phyloP scores from a whole-genome alignment of 306 rosid species.

The Citrullus colocynthis region DNA sequence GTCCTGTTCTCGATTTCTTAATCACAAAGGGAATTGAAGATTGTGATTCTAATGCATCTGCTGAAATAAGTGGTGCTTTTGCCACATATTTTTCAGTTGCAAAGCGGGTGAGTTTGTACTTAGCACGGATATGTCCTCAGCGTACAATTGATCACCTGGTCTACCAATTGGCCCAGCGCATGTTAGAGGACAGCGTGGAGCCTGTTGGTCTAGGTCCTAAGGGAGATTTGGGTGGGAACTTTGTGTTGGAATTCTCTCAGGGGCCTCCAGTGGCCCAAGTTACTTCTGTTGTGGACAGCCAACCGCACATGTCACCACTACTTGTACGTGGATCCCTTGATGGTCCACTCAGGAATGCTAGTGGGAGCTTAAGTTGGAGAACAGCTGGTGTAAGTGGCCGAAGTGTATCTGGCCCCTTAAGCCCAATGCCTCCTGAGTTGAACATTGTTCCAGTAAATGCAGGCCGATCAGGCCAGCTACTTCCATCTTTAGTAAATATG shows the following conservation, averaged over 20 bases:
- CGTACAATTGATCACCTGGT: constrained; percentile 96
- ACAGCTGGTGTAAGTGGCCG: constrained; percentile 91
- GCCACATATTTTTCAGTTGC: constrained; percentile 99
- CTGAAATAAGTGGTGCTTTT: constrained; percentile 97
- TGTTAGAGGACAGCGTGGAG: constrained; percentile 89
- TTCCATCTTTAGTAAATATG: constrained; percentile 89
- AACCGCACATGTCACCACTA: constrained; percentile 97
- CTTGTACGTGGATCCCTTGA: constrained; percentile 98
- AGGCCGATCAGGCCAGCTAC: constrained; percentile 92
- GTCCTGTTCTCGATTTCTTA: constrained; percentile 97
- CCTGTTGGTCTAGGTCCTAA: constrained; percentile 50
- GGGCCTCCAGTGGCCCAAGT: constrained; percentile 88
- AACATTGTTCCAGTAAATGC: constrained; percentile 72
- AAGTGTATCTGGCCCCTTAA: constrained; percentile 91
- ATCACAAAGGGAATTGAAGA: constrained; percentile 99
- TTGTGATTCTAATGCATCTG: constrained; percentile 96
- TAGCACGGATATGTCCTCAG: constrained; percentile 98
- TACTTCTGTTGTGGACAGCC: constrained; percentile 77
- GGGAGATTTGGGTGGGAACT: constrained; percentile 63
- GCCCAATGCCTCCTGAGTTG: constrained; percentile 96
- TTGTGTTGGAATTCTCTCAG: constrained; percentile 93
- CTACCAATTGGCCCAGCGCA: constrained; percentile 88
- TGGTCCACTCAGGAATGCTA: constrained; percentile 92
- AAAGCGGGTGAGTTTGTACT: constrained; percentile 85
- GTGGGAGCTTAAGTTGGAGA: constrained; percentile 99